Evolutionary conservation across 108 stramenopile species (phyloP), one percentile per base, ranked within the genome.

Genomic region (Skeletonema menzelii): DNA sequence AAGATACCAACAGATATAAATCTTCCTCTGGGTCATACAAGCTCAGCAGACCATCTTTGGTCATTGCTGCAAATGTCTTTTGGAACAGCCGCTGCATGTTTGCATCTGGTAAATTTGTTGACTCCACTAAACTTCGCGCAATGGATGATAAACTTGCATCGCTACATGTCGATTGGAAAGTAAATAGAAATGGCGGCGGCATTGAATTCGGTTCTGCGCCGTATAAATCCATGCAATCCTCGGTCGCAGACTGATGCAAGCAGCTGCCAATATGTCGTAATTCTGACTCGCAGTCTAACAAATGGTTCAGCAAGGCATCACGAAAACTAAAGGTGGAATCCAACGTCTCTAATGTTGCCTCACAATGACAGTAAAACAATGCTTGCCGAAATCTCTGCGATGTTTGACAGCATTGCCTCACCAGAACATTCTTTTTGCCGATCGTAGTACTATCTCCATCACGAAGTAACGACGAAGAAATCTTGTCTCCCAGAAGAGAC

Each of bases 291-390:
- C 82, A 76, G 56, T 85, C 62, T 38, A 89, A 32, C 42, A 93
- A 77, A 58, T 77, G 59, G 31, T 70, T 27, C 26, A 94, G 63
- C 12, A 94, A 57, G 14, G 87, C 81, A 79, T 91, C 90, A 10
- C 93, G 87, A 62, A 86, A 94, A 0, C 35, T 24, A 69, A 87
- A 88, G 2, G 75, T 31, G 34, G 88, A 84, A 66, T 94, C 93
- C 5, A 87, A 59, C 2, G 82, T 65, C 73, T 89, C 90, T 17
- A 80, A 65, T 34, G 85, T 88, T 30, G 88, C 90, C 19, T 81
- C 77, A 59, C 93, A 94, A 31, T 91, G 89, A 53, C 93, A 94
- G 57, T 94, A 94, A 20, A 94, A 71, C 31, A 94, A 87, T 14
- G 55, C 62, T 24, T 57, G 60, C 56, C 90, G 84, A 88, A 91